phyloP scores from a whole-genome alignment of 2,329 filamentous ascomycete species.

The Penicillium sp. region DNA sequence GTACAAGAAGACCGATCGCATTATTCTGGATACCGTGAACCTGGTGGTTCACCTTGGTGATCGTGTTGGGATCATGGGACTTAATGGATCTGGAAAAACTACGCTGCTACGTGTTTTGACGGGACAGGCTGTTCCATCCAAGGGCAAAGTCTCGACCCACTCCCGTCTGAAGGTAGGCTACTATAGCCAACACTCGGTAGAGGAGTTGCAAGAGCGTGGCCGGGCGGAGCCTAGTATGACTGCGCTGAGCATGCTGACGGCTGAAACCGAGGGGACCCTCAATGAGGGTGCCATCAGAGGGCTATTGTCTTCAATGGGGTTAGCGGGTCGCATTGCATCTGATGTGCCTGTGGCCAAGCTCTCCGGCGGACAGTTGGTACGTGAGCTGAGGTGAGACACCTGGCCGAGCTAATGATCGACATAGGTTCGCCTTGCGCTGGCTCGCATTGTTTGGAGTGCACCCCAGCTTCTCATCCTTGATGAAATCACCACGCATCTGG shows the following conservation, averaged over 20 bases:
- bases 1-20: slow-evolving; percentile 53
- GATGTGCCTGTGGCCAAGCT: slow-evolving; percentile 73
- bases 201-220: slow-evolving; percentile 63
- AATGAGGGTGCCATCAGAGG: slow-evolving; percentile 69
- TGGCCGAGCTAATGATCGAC: not conserved
- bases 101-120: slow-evolving; percentile 73
- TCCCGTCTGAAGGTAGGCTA: slow-evolving; percentile 71
- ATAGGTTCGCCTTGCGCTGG: slow-evolving; percentile 62
- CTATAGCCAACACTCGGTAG: slow-evolving; percentile 79
- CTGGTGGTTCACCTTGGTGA: slow-evolving; percentile 73
- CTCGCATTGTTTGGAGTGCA: slow-evolving; percentile 65
- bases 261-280: slow-evolving; percentile 54
- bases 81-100: slow-evolving; percentile 82
- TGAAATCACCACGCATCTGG: slow-evolving; percentile 82
- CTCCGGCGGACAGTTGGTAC: slow-evolving; percentile 76
- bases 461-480: slow-evolving; percentile 76
- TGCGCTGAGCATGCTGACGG: slow-evolving; percentile 63
- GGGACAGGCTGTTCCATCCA: slow-evolving; percentile 58
- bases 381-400: slow-evolving; percentile 30
- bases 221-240: slow-evolving; percentile 58
- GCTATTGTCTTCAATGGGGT: slow-evolving; percentile 67
- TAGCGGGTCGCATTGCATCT: slow-evolving; percentile 69
- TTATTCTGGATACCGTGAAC: slow-evolving; percentile 63
- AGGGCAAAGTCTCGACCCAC: slow-evolving; percentile 66
- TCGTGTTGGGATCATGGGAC: slow-evolving; percentile 71